Evolutionary conservation across 768 basidiomycete genomes (phyloP), one percentile per base, ranked within the genome.

Genomic region (Podaxis carcinomalis): DNA sequence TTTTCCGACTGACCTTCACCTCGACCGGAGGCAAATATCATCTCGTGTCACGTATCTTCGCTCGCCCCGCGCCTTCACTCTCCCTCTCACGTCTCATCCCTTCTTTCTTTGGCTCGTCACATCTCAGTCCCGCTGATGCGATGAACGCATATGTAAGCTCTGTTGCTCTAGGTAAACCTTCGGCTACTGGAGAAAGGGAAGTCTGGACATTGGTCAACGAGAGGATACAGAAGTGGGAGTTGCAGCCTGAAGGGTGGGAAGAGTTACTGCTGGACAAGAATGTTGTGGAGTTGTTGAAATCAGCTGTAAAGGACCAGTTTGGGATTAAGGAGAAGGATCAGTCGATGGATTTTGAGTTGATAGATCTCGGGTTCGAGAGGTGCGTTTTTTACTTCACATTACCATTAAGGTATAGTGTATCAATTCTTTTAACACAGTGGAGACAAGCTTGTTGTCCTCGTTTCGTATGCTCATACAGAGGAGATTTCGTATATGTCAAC

Each of bases 131-230:
- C 54, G 71, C 54, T 1, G 75, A 71, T 21, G 68, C 74, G 6
- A 53, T 72, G 19, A 75, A 77, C 47, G 77, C 81, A 1, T 88
- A 89, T 64, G 79, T 92, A 44, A 88, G 81, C 51, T 82, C 90
- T 0, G 78, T 92, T 6, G 79, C 82, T 5, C 74, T 86, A 16
- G 84, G 82, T 5, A 67, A 74, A 1, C 66, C 70, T 56, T 78
- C 78, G 19, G 64, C 76, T 19, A 69, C 72, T 5, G 76, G 80
- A 16, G 83, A 83, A 11, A 72, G 77, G 62, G 80, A 87, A 51
- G 69, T 92, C 11, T 92, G 89, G 87, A 83, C 81, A 10, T 73
- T 91, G 40, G 82, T 88, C 2, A 87, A 88, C 55, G 85, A 82
- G 16, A 77, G 83, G 14, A 69, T 93, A 36, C 89, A 91, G 68